phyloP scores from a whole-genome alignment of 2,329 filamentous ascomycete genomes.

The Coniochaeta sp. region DNA sequence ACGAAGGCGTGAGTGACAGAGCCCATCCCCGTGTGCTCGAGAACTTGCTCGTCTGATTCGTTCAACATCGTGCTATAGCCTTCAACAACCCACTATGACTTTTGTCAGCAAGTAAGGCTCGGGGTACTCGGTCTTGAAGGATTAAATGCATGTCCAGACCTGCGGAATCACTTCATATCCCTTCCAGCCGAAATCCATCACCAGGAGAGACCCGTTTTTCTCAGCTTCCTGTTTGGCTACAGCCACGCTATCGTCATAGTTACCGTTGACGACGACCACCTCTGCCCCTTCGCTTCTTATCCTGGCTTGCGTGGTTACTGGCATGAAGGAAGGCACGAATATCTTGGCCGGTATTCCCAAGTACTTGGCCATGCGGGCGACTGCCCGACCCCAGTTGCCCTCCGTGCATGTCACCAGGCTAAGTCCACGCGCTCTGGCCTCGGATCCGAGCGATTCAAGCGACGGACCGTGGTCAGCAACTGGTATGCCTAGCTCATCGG shows the following conservation, averaged over 20 bases:
- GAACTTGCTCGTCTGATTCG: conserved; percentile 59
- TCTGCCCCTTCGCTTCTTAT: conserved; percentile 58
- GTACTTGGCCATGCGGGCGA: conserved; percentile 59
- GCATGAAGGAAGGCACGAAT: conserved; percentile 56
- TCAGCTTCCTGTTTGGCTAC: conserved; percentile 35
- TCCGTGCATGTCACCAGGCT: conserved; percentile 60
- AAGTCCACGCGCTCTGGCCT: conserved; percentile 16
- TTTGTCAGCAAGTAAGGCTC: neutral
- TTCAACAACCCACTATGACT: conserved; percentile 62
- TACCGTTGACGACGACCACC: conserved; percentile 45
- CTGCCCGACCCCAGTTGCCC: conserved; percentile 70
- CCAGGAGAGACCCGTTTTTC: conserved; percentile 39
- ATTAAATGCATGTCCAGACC: conserved; percentile 23
- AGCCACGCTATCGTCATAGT: conserved; percentile 57
- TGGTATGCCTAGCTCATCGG: conserved; percentile 26
- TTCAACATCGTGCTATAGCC: conserved; percentile 68
- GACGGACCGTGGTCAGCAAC: neutral
- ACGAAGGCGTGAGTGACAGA: conserved; percentile 46
- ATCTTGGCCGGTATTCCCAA: conserved; percentile 50
- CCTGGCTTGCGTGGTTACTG: conserved; percentile 38
- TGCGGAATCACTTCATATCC: conserved; percentile 59
- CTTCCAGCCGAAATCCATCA: conserved; percentile 63
- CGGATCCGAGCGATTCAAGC: neutral
- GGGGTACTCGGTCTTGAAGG: neutral
- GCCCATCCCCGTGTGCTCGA: conserved; percentile 24